Conservation (phyloP, 306 rosid species). For the Arachis stenosperma region DNA sequence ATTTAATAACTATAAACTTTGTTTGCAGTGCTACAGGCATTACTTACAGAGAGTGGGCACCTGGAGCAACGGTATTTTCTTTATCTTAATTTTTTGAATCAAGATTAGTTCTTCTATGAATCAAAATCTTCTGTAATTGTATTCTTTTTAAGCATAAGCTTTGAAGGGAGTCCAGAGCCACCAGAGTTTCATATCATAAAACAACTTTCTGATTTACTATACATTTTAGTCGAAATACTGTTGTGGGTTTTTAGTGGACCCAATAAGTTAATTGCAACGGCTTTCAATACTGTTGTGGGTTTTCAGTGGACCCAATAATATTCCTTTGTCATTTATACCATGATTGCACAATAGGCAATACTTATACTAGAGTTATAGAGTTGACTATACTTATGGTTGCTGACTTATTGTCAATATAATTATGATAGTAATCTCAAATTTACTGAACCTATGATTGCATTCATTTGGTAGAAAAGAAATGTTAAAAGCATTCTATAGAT, state of each 20-base stretch:
- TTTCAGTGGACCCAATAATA: conserved; percentile 8
- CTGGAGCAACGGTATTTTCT: conserved; percentile 82
- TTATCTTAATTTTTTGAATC: conserved; percentile 33
- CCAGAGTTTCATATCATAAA: not conserved
- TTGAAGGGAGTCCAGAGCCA: conserved; percentile 18
- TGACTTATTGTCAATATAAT: conserved; percentile 12
- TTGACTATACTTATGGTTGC: conserved; percentile 20
- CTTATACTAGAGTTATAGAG: conserved; percentile 8
- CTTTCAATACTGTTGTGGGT: conserved; percentile 11
- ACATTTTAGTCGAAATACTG: conserved; percentile 3
- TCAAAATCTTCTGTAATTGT: conserved; percentile 20
- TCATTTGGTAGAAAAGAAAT: conserved; percentile 24
- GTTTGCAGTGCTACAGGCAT: conserved; percentile 81
- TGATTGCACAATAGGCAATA: not conserved
- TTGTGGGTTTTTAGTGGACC: conserved; percentile 16
- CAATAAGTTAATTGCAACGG: not conserved
- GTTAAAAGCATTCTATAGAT: conserved; percentile 13
- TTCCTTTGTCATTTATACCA: conserved; percentile 7
- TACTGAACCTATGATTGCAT: conserved; percentile 11
- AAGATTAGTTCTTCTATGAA: conserved; percentile 2
- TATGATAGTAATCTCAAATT: not conserved
- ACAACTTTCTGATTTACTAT: not conserved
- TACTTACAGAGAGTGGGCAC: conserved; percentile 98
- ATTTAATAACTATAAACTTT: conserved; percentile 35
- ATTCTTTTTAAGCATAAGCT: not conserved